Evolutionary conservation across 106 monocot species (phyloP).

Genomic region (Acorus calamus): DNA sequence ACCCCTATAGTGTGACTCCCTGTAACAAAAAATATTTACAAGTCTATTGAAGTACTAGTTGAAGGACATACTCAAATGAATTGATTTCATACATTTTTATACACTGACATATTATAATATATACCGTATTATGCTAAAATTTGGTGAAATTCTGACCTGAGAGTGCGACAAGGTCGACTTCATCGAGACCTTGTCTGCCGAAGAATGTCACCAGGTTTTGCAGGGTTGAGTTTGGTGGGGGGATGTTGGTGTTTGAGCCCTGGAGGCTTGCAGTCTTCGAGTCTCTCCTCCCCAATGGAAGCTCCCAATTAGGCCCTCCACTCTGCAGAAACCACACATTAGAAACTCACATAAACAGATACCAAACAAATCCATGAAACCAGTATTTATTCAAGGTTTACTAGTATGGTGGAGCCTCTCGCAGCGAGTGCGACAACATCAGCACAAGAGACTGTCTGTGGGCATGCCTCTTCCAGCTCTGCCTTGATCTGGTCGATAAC

Average conservation of each 20-base stretch:
- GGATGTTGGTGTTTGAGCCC: conserved; percentile 16
- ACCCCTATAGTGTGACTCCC: conserved; percentile 22
- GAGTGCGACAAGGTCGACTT: conserved; percentile 6
- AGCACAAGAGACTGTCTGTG: conserved; percentile 17
- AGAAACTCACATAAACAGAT: not conserved
- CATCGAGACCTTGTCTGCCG: not conserved
- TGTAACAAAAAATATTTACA: not conserved
- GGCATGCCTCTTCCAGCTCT: conserved; percentile 21
- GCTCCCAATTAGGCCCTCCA: conserved; percentile 24
- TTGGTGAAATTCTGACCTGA: not conserved
- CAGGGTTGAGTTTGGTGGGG: conserved; percentile 16
- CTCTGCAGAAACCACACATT: conserved; percentile 7
- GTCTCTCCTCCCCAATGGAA: conserved; percentile 26
- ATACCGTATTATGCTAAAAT: too few species aligned
- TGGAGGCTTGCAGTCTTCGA: conserved; percentile 16
- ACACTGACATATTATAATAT: too few species aligned
- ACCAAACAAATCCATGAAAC: too few species aligned
- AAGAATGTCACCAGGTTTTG: conserved; percentile 15
- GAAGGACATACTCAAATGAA: too few species aligned
- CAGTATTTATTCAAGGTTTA: not conserved
- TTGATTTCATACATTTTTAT: too few species aligned
- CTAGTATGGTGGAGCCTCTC: conserved; percentile 13
- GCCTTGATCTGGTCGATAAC: conserved; percentile 23
- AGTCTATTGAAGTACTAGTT: not conserved
- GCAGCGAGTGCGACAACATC: conserved; percentile 17